These are phyloP conservation scores for Aspergillus cejpii DNA, from an alignment of 2,329 filamentous ascomycete species.

Conservation along the genomic window DNA sequence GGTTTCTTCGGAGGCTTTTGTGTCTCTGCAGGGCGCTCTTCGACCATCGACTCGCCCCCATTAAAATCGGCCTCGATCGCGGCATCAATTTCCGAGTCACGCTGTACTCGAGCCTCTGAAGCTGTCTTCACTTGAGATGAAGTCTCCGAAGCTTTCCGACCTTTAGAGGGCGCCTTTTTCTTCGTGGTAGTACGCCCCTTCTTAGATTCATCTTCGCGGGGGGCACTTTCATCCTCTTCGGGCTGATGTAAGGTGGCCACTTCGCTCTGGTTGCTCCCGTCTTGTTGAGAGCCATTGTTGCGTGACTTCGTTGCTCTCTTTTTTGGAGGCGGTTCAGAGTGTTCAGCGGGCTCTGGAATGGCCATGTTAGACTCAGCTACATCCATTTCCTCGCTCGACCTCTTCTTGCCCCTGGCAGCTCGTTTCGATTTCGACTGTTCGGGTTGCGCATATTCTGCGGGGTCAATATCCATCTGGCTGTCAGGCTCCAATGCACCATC, in stretches of 20 bases:
- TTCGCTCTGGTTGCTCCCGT: slow-evolving; percentile 27
- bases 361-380: slow-evolving; percentile 20
- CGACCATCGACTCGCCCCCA: slow-evolving; percentile 46
- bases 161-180: slow-evolving; percentile 37
- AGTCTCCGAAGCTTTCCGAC: slow-evolving; percentile 46
- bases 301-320: slow-evolving; percentile 52
- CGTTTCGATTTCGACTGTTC: slow-evolving; percentile 36
- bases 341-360: slow-evolving; percentile 15
- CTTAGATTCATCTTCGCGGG: slow-evolving; percentile 35
- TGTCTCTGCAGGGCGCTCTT: slow-evolving; percentile 35
- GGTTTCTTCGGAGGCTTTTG: slow-evolving; percentile 23
- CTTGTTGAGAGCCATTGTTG: slow-evolving; percentile 43
- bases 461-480: slow-evolving; percentile 27
- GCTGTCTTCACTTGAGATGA: slow-evolving; percentile 45
- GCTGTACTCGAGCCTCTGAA: slow-evolving; percentile 43
- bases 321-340: slow-evolving; percentile 47
- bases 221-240: slow-evolving; percentile 17
- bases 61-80: slow-evolving; percentile 61
- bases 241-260: slow-evolving; percentile 34
- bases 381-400: slow-evolving; percentile 53
- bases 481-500: slow-evolving; percentile 41
- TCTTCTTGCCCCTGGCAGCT: slow-evolving; percentile 51
- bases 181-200: slow-evolving; percentile 41
- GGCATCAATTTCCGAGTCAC: slow-evolving; percentile 61
- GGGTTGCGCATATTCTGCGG: slow-evolving; percentile 18